Base-by-base conservation (phyloP, 2,329 filamentous ascomycete species). In the Aspergillus unguis region DNA sequence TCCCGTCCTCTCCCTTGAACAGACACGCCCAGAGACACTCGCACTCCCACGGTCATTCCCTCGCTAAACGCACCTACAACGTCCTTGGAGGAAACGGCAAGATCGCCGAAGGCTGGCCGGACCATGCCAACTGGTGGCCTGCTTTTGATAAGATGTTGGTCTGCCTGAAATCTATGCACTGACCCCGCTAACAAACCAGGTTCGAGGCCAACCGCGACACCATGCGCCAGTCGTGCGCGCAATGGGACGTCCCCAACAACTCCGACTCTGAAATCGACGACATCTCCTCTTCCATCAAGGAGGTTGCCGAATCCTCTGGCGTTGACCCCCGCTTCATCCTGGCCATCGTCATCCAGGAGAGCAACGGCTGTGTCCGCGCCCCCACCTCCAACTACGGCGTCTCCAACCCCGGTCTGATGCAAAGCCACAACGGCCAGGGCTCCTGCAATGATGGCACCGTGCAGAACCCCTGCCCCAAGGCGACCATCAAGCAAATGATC, bases 331-430 rank as follows among this genome's bases (percentile, higher is more conserved):
- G 75, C 44, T 74, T 75, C 55, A 73, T 77, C 55, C 63, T 77
- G 10, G 71, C 73, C n/a, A 64, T 77, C 52, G 56, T 77, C 35
- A 68, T 77, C 65, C 75, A 77, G 58, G 75, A 77, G 58, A 73
- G 69, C 56, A 69, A 68, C 52, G 75, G 75, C 37, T 77, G 75
- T 60, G 74, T 77, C 17, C 73, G 74, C 28, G 73, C 67, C 25
- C 63, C 58, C 2, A 74, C 73, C 23, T 75, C 73, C 37, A 61
- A 70, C 65, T 67, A 74, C 58, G 70, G 71, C 11, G 71, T 75
- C 26, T 53, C 53, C 49, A 77, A 77, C 63, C 75, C 75, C 0
- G 75, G 75, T 45, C 66, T 65, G 44, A 65, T 71, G 56, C 69
- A 72, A 44, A 63, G 58, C 48, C 61, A 65, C 57, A 51, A 61